Percentiles rank a stretch among this genome's conserved stretches.
phyloP scores from a whole-genome alignment of 2,329 filamentous ascomycete species.

The Hypoxylon sp. region DNA sequence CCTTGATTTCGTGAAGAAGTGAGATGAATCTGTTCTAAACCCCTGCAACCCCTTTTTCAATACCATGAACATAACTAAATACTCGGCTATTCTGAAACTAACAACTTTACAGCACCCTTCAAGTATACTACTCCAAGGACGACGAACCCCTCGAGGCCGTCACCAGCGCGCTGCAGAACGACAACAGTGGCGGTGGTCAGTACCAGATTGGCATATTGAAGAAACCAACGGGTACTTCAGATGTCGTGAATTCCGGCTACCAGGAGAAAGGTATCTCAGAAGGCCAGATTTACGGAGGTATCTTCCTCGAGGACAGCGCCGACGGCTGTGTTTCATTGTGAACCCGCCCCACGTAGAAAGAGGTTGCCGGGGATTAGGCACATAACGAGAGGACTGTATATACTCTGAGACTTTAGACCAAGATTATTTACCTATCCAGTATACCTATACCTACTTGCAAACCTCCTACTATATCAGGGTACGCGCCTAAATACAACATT shows the following conservation, averaged over 20 bases:
- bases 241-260: conserved; percentile 65
- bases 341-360: background rate
- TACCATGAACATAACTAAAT: background rate
- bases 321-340: conserved; percentile 60
- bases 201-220: conserved; percentile 72
- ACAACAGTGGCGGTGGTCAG: conserved; percentile 68
- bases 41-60: background rate
- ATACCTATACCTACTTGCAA: background rate
- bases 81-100: background rate
- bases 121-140: conserved; percentile 69
- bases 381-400: background rate
- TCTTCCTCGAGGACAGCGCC: conserved; percentile 65
- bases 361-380: background rate
- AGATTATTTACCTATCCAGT: background rate
- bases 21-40: conserved; percentile 44
- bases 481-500: too few species aligned
- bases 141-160: conserved; percentile 63
- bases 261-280: conserved; percentile 64
- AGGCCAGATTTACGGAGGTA: conserved; percentile 65
- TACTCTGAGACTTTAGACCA: background rate
- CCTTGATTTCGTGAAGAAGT: conserved; percentile 70
- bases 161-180: conserved; percentile 61
- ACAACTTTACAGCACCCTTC: conserved; percentile 61
- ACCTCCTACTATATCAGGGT: background rate
- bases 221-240: conserved; percentile 66